Percentiles rank a stretch among this genome's conserved stretches.
These are phyloP conservation scores for Pseudonitzschia delicatissima DNA, from an alignment of 108 stramenopile genomes.

Conservation along the genomic window DNA sequence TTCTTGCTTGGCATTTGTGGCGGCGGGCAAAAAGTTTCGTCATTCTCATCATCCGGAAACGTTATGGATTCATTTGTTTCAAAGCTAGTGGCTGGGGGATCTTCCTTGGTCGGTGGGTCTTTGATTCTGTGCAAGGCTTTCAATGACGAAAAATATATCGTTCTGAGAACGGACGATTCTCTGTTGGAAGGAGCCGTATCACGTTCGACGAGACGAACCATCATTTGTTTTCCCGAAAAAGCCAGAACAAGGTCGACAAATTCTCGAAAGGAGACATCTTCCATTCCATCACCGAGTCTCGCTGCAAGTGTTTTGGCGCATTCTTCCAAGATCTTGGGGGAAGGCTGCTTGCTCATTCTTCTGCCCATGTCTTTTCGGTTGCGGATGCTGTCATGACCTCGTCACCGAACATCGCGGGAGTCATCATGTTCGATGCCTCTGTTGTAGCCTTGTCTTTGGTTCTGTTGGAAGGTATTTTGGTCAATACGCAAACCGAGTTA, in stretches of 20 bases:
- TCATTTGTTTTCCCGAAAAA: neutral
- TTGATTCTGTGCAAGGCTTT: neutral
- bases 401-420: no score
- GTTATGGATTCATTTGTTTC: neutral
- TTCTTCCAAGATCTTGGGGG: no score
- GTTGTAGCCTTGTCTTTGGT: no score
- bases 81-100: neutral
- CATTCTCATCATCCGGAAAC: neutral
- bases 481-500: no score
- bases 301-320: no score
- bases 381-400: no score
- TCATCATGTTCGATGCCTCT: no score
- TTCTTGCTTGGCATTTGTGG: neutral
- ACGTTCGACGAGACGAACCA: neutral
- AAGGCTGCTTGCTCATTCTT: no score
- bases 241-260: neutral
- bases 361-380: no score
- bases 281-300: neutral
- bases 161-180: neutral
- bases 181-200: neutral
- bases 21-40: neutral
- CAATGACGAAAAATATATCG: neutral
- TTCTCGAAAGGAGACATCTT: neutral
- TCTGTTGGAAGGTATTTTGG: no score
- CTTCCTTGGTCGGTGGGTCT: neutral